A percentile compares a stretch with the other conserved stretches of the same genome.
Evolutionary conservation across 1,139 yeast species (phyloP).

Genomic region (Trichomonascaceae sp.): DNA sequence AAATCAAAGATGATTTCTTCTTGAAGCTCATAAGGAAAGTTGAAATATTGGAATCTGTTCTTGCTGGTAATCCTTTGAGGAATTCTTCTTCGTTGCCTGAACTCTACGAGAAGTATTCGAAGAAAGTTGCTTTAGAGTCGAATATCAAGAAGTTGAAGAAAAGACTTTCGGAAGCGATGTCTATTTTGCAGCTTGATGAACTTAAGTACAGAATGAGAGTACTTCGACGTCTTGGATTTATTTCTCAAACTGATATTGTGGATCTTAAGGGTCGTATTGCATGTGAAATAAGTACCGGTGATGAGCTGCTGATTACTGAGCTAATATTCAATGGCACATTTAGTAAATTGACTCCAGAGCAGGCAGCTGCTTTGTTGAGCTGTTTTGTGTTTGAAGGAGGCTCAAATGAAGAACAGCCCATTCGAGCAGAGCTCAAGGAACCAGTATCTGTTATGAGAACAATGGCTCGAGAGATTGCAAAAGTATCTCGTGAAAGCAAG

Average conservation of each 20-base stretch:
- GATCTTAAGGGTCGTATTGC: constrained; percentile 95
- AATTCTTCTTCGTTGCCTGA: constrained; percentile 57
- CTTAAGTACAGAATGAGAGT: constrained; percentile 89
- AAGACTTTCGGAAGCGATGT: constrained; percentile 75
- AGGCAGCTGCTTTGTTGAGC: constrained; percentile 84
- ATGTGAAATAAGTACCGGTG: constrained; percentile 94
- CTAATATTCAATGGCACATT: constrained; percentile 92
- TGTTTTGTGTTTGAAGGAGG: constrained; percentile 97
- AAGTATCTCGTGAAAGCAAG: constrained; percentile 81
- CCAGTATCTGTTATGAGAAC: constrained; percentile 83
- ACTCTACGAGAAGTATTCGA: constrained; percentile 56
- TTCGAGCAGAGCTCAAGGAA: constrained; percentile 82
- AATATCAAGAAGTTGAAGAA: constrained; percentile 55
- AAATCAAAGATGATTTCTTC: constrained; percentile 77
- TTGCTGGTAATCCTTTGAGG: constrained; percentile 63
- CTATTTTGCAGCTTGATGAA: constrained; percentile 91
- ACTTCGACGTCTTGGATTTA: constrained; percentile 76
- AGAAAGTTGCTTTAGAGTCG: constrained; percentile 57
- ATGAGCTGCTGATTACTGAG: constrained; percentile 71
- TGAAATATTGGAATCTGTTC: constrained; percentile 71
- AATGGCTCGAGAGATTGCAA: constrained; percentile 86
- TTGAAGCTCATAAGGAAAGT: constrained; percentile 63
- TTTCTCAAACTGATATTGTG: constrained; percentile 70
- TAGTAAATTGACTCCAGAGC: constrained; percentile 79
- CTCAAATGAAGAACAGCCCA: constrained; percentile 79